Evolutionary conservation across 2,329 filamentous ascomycete genomes (phyloP).

Genomic region (Tolypocladium endophyticum): DNA sequence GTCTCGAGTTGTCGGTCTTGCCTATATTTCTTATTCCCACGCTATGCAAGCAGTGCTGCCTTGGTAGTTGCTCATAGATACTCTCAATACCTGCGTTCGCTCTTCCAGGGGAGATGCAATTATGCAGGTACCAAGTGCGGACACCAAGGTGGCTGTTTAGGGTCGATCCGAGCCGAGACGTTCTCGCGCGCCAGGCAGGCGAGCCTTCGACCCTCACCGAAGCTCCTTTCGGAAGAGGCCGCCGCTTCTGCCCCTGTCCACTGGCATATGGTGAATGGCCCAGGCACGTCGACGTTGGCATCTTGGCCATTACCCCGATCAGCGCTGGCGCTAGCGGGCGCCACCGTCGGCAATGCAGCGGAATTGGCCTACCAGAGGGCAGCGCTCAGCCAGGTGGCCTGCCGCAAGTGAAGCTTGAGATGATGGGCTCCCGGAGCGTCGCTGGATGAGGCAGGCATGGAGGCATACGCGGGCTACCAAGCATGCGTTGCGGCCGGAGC

Average conservation of each 20-base stretch:
- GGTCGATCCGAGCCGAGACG: neutral
- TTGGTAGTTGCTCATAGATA: neutral
- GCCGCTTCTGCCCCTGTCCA: neutral
- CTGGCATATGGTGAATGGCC: neutral
- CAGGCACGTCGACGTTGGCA: neutral
- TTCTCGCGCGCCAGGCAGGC: neutral
- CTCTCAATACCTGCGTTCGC: too few relatives aligned
- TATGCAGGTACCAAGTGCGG: neutral
- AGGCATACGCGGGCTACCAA: neutral
- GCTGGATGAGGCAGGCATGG: constrained; percentile 3
- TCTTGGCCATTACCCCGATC: neutral
- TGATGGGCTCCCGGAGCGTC: neutral
- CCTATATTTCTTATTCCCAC: neutral
- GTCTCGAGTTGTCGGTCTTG: neutral
- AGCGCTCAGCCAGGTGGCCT: constrained; percentile 6
- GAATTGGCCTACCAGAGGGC: constrained; percentile 7
- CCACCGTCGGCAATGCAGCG: neutral
- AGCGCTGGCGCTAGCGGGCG: neutral
- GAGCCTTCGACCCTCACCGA: neutral
- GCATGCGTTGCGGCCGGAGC: neutral
- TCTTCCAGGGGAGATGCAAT: neutral
- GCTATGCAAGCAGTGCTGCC: neutral
- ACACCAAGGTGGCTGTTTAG: neutral
- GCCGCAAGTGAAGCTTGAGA: neutral
- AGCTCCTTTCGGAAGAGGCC: neutral